A percentile compares a stretch with the other conserved stretches of the same genome.
phyloP scores from a whole-genome alignment of 2,329 filamentous ascomycete genomes.

The Scleromitrula shiraiana region DNA sequence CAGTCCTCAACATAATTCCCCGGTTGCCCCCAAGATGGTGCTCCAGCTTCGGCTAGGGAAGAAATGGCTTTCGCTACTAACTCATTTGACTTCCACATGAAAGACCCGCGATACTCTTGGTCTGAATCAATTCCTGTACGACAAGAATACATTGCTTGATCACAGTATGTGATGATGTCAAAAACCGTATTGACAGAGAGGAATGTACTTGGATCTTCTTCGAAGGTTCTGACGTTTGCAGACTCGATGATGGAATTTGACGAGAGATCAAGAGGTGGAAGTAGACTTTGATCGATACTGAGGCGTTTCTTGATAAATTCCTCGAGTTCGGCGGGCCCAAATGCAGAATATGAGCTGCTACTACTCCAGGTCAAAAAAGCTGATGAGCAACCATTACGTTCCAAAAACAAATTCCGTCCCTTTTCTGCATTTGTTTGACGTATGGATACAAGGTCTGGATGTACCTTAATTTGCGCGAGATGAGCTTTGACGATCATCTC shows the following conservation, averaged over 20 bases:
- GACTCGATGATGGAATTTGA: neutral
- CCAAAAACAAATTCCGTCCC: neutral
- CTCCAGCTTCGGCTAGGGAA: neutral
- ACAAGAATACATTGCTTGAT: neutral
- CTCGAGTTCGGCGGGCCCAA: neutral
- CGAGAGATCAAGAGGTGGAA: neutral
- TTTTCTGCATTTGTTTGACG: neutral
- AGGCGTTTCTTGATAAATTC: neutral
- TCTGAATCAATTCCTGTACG: neutral
- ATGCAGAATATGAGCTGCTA: too few relatives aligned
- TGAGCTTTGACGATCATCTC: neutral
- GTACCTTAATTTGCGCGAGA: neutral
- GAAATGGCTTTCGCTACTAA: neutral
- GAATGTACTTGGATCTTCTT: neutral
- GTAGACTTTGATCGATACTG: neutral
- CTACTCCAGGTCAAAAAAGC: neutral
- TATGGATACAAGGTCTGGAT: neutral
- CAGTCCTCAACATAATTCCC: neutral
- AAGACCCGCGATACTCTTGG: neutral
- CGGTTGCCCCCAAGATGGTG: neutral
- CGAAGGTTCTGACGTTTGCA: neutral
- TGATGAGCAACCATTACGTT: neutral
- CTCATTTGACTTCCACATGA: neutral
- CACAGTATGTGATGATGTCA: neutral
- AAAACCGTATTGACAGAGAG: neutral